Evolutionary conservation across 495 filamentous ascomycete species (phyloP).

Genomic region (Parmelia sp.): DNA sequence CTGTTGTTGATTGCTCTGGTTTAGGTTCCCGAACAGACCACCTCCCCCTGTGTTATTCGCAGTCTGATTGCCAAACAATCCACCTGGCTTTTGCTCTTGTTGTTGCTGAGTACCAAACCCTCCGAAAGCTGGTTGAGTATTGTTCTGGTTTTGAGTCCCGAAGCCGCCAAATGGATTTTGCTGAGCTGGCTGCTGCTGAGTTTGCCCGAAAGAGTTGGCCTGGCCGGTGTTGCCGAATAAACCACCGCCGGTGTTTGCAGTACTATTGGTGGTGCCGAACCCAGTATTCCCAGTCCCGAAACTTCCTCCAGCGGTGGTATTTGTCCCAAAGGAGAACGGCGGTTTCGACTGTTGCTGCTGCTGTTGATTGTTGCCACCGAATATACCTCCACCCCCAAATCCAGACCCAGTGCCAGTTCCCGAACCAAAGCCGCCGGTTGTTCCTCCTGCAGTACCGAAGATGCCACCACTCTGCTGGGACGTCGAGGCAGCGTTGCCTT

Average conservation of each 20-base stretch:
- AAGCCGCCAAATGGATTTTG: constrained; percentile 32
- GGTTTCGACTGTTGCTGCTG: constrained; percentile 25
- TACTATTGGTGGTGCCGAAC: constrained; percentile 26
- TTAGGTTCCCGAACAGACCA: constrained; percentile 41
- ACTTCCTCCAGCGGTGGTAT: constrained; percentile 37
- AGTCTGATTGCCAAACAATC: constrained; percentile 44
- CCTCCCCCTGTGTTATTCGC: constrained; percentile 22
- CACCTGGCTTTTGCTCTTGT: constrained; percentile 42
- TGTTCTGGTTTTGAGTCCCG: constrained; percentile 38
- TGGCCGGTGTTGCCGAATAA: constrained; percentile 21
- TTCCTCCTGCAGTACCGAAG: constrained; percentile 39
- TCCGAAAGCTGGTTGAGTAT: constrained; percentile 33
- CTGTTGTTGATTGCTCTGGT: constrained; percentile 34
- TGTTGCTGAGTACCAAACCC: constrained; percentile 43
- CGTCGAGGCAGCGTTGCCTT: constrained; percentile 29
- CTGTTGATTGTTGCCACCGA: constrained; percentile 39
- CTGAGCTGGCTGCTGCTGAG: constrained; percentile 23
- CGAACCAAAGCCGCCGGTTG: constrained; percentile 12
- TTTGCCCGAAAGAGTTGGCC: constrained; percentile 17
- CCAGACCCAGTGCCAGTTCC: constrained; percentile 34
- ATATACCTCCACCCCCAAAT: constrained; percentile 34
- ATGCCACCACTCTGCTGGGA: constrained; percentile 37
- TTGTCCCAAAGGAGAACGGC: constrained; percentile 17
- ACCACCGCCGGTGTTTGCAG: constrained; percentile 29
- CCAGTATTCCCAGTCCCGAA: constrained; percentile 45